These are phyloP conservation scores for Parascedosporium putredinis DNA, from an alignment of 2,329 filamentous ascomycete genomes.

Conservation along the genomic window DNA sequence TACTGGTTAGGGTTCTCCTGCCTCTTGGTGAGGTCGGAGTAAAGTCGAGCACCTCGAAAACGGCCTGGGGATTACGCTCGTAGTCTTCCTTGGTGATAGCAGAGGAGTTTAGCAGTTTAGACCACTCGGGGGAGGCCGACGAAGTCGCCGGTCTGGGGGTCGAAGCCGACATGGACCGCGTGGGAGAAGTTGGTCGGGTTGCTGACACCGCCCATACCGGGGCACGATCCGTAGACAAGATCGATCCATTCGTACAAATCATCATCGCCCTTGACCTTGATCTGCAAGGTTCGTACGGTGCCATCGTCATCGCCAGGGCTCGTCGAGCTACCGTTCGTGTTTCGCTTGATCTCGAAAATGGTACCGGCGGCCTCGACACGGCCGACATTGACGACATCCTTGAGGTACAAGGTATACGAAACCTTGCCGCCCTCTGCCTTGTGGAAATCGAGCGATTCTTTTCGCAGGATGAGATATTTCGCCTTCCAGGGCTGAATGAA, in stretches of 20 bases:
- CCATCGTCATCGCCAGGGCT: conserved; percentile 72
- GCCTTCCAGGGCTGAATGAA: conserved; percentile 82
- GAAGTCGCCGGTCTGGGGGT: conserved; percentile 89
- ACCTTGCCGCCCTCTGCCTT: conserved; percentile 85
- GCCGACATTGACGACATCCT: conserved; percentile 81
- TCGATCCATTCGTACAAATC: conserved; percentile 99
- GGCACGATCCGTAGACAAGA: conserved; percentile 91
- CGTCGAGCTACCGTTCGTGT: conserved; percentile 55
- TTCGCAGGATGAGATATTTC: conserved; percentile 82
- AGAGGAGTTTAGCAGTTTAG: conserved; percentile 87
- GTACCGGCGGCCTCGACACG: conserved; percentile 85
- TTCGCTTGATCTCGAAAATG: conserved; percentile 86
- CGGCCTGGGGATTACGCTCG: conserved; percentile 86
- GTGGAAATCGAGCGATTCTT: conserved; percentile 88
- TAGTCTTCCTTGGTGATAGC: conserved; percentile 98
- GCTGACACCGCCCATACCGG: conserved; percentile 94
- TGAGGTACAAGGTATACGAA: conserved; percentile 73
- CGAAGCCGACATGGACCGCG: conserved; percentile 93
- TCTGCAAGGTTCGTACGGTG: conserved; percentile 72
- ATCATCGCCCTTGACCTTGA: conserved; percentile 89
- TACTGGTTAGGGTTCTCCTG: conserved; percentile 61
- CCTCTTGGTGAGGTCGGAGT: conserved; percentile 71
- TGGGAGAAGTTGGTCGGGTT: conserved; percentile 98
- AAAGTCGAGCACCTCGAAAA: conserved; percentile 72
- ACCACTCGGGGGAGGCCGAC: conserved; percentile 95